Evolutionary conservation across 2,329 filamentous ascomycete genomes (phyloP).

Genomic region (Phyllosticta paracitricarpa): DNA sequence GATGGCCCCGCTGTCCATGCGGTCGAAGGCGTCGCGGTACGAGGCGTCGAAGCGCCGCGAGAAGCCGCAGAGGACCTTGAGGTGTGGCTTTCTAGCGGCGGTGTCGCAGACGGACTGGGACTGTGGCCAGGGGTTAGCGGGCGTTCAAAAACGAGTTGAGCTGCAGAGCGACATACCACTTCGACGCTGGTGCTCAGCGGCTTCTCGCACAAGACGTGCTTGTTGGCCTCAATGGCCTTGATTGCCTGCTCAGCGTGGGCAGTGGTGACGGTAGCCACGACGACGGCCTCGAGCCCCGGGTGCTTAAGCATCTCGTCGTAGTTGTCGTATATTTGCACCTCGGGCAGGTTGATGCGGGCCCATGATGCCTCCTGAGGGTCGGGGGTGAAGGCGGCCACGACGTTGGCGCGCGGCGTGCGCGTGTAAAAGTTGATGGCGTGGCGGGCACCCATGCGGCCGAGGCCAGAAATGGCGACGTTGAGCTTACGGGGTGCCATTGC

Average conservation of each 20-base stretch:
- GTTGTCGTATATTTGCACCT: conserved; percentile 43
- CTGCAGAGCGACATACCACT: conserved; percentile 32
- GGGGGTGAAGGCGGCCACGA: conserved; percentile 39
- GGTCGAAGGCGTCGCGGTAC: conserved; percentile 49
- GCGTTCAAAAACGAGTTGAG: neutral
- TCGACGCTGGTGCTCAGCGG: conserved; percentile 49
- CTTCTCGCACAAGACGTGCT: conserved; percentile 52
- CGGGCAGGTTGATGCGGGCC: conserved; percentile 42
- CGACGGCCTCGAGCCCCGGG: conserved; percentile 44
- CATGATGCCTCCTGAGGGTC: conserved; percentile 35
- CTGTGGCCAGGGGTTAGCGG: conserved; percentile 25
- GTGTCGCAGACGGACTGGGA: conserved; percentile 51
- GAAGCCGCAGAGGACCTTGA: conserved; percentile 59
- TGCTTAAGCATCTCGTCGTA: conserved; percentile 50
- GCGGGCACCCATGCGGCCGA: conserved; percentile 41
- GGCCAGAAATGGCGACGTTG: conserved; percentile 35
- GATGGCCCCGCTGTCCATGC: conserved; percentile 45
- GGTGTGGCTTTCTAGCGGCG: conserved; percentile 43
- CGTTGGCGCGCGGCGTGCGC: conserved; percentile 35
- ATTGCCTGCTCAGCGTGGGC: conserved; percentile 49
- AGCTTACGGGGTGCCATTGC: conserved; percentile 32
- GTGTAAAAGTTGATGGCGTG: conserved; percentile 40
- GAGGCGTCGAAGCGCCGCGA: conserved; percentile 56
- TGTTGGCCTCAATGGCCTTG: conserved; percentile 43
- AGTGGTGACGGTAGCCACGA: conserved; percentile 45